Conservation (phyloP, 140 eudicot species). For the Oenanthe javanica region DNA sequence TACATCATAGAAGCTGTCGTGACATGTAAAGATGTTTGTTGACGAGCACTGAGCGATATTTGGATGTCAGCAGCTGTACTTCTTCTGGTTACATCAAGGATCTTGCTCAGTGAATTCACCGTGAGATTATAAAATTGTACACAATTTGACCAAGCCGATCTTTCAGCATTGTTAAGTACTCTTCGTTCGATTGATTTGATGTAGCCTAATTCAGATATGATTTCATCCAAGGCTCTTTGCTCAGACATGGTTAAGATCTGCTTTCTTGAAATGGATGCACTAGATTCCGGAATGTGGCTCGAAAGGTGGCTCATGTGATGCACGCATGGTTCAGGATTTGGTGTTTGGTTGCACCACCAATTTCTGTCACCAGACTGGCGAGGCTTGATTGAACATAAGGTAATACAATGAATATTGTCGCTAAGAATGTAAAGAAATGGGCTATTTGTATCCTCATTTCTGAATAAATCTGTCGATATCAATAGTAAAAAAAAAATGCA, state of each 20-base stretch:
- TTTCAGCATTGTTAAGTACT: not conserved
- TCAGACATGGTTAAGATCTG: not conserved
- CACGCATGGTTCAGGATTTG: conserved; percentile 4
- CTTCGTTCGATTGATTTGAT: not conserved
- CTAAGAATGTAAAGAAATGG: not conserved
- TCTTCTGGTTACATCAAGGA: not conserved
- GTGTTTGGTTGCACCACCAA: conserved; percentile 4
- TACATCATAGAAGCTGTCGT: conserved; percentile 47
- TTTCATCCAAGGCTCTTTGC: not conserved
- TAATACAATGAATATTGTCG: not conserved
- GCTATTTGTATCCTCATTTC: not conserved
- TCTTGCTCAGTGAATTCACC: not conserved
- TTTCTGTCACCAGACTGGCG: not conserved
- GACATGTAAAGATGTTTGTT: conserved; percentile 62
- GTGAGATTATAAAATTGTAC: not conserved
- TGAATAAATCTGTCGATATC: not conserved
- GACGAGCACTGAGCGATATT: conserved; percentile 71
- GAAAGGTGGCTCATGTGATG: not conserved
- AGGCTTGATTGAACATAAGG: not conserved
- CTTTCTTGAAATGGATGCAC: not conserved
- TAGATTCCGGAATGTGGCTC: no score
- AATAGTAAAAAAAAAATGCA: not conserved
- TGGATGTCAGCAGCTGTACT: conserved; percentile 28
- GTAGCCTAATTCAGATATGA: not conserved
- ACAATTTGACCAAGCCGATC: not conserved